Conservation (phyloP, 495 filamentous ascomycete species). For the Entonaema liquescens region DNA sequence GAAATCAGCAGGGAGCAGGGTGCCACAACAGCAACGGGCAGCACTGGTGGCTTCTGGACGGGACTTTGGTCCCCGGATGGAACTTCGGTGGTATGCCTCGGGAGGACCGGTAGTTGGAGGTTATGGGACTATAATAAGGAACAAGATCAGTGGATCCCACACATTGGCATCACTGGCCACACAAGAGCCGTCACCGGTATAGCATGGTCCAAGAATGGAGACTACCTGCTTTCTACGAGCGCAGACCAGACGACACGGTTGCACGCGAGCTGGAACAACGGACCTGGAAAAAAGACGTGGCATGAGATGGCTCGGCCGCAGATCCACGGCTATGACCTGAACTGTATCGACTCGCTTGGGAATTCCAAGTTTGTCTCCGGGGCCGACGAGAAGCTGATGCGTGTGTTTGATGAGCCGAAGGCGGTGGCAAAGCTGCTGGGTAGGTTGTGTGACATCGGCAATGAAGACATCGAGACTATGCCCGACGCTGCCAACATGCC, state of each 20-base stretch:
- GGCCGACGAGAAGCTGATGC: constrained; percentile 96
- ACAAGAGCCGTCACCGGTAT: constrained; percentile 79
- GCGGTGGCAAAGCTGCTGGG: constrained; percentile 78
- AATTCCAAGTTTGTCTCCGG: constrained; percentile 83
- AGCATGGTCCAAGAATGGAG: constrained; percentile 83
- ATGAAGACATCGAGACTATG: constrained; percentile 57
- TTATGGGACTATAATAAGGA: constrained; percentile 66
- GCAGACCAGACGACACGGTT: constrained; percentile 95
- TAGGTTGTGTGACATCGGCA: constrained; percentile 68
- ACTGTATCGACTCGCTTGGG: constrained; percentile 83
- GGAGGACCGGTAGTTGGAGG: constrained; percentile 93
- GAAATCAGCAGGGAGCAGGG: constrained; percentile 95
- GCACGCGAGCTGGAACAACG: constrained; percentile 79
- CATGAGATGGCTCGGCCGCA: constrained; percentile 96
- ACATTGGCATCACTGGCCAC: constrained; percentile 83
- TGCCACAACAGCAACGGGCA: constrained; percentile 93
- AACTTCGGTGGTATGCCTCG: constrained; percentile 76
- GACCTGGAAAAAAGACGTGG: constrained; percentile 67
- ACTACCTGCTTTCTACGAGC: constrained; percentile 87
- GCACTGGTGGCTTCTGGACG: constrained; percentile 95
- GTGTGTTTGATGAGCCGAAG: constrained; percentile 92
- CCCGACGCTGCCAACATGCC: constrained; percentile 93
- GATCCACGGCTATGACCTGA: constrained; percentile 98
- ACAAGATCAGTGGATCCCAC: constrained; percentile 75
- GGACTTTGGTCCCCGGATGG: constrained; percentile 90